A percentile compares a stretch with the other conserved stretches of the same genome.
Evolutionary conservation across 2,329 filamentous ascomycete genomes (phyloP).

Genomic region (Aspergillus sp.): DNA sequence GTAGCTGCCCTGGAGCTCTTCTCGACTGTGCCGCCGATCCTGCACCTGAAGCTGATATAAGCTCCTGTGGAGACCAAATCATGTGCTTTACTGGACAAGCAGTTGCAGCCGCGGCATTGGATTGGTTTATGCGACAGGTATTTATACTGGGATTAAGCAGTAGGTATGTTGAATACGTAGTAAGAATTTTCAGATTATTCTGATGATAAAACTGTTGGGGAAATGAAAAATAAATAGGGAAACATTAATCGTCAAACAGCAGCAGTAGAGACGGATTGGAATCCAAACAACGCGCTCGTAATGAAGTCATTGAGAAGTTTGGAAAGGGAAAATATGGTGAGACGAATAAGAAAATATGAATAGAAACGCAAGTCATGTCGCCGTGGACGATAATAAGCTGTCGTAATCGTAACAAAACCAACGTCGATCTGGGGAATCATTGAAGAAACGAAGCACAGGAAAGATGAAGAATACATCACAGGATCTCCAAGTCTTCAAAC

Average conservation of each 20-base stretch:
- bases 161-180: not conserved
- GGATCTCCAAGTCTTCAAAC: constrained; percentile 53
- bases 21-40: not conserved
- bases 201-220: not conserved
- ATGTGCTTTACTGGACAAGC: not conserved
- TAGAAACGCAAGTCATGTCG: not conserved
- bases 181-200: not conserved
- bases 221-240: too few relatives aligned
- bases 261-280: too few relatives aligned
- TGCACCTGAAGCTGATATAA: not conserved
- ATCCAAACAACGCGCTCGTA: too few relatives aligned
- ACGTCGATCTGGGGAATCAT: not conserved
- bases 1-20: not conserved
- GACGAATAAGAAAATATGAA: too few relatives aligned
- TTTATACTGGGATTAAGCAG: not conserved
- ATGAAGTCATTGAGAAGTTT: not conserved
- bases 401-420: not conserved
- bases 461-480: constrained; percentile 27
- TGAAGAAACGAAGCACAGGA: not conserved
- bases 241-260: too few relatives aligned
- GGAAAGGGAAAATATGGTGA: not conserved
- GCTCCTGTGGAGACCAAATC: not conserved
- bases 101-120: not conserved
- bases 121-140: not conserved
- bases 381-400: not conserved